Percentiles rank a stretch among this genome's conserved stretches.
These are phyloP conservation scores for Colletotrichum siamense DNA, from an alignment of 2,329 filamentous ascomycete species.

Conservation along the genomic window DNA sequence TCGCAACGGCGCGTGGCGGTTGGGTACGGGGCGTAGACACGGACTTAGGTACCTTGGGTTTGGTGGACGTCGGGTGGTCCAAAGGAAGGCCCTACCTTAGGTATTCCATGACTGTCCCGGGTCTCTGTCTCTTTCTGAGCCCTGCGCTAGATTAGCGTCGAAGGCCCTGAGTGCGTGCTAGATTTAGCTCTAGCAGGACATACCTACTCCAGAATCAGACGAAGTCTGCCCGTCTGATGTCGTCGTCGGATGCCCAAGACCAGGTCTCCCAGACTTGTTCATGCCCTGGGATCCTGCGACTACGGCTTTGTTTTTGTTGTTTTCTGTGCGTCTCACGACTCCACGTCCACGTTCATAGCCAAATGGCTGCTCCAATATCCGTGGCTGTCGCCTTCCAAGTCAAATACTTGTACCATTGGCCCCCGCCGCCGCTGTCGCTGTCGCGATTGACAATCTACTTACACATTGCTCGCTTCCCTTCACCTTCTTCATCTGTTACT, in stretches of 20 bases:
- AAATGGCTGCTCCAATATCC: not conserved
- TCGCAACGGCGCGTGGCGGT: not conserved
- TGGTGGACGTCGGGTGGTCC: too few species aligned
- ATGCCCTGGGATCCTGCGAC: not conserved
- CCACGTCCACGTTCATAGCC: not conserved
- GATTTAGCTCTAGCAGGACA: not conserved
- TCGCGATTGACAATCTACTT: not conserved
- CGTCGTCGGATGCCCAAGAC: not conserved
- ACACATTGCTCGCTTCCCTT: not conserved
- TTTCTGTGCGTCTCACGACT: not conserved
- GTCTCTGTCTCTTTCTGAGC: not conserved
- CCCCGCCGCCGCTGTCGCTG: not conserved
- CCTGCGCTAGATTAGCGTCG: not conserved
- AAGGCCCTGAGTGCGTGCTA: not conserved
- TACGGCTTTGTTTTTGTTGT: not conserved
- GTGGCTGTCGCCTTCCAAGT: not conserved
- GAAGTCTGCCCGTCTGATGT: not conserved
- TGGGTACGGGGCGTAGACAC: not conserved
- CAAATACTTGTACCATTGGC: not conserved
- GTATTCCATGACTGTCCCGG: not conserved
- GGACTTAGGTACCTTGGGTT: too few species aligned
- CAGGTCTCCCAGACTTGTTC: not conserved
- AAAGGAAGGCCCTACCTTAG: too few species aligned
- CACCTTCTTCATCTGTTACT: not conserved
- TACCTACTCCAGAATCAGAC: not conserved